These are phyloP conservation scores for Melampsora americana DNA, from an alignment of 1,284 basidiomycete genomes.

Conservation along the genomic window DNA sequence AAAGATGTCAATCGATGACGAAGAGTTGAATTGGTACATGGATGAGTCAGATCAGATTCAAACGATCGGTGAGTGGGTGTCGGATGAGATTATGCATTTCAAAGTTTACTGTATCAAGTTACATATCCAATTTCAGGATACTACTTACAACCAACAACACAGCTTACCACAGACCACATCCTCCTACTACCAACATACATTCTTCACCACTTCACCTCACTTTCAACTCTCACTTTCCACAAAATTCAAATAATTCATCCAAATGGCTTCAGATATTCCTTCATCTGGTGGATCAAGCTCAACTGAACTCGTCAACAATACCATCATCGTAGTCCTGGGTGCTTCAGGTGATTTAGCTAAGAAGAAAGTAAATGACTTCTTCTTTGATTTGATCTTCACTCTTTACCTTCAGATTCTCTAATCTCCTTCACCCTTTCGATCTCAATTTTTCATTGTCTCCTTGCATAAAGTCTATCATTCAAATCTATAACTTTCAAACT, in stretches of 20 bases:
- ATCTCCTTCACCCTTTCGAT: conserved; percentile 22
- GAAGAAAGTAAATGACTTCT: conserved; percentile 73
- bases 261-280: conserved; percentile 41
- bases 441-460: neutral
- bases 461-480: conserved; percentile 6
- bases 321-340: conserved; percentile 66
- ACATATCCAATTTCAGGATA: too few species aligned
- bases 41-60: too few species aligned
- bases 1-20: too few species aligned
- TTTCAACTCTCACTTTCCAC: neutral
- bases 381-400: neutral
- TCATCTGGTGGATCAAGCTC: conserved; percentile 16
- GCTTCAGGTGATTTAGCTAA: conserved; percentile 97
- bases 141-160: too few species aligned
- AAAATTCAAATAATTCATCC: neutral
- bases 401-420: conserved; percentile 22
- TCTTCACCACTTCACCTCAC: neutral
- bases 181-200: neutral
- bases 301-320: conserved; percentile 34
- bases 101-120: too few species aligned
- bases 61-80: too few species aligned
- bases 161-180: too few species aligned
- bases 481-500: neutral
- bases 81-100: too few species aligned
- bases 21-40: too few species aligned